Conservation (phyloP, 495 filamentous ascomycete species). For the Lophiotrema nucula region DNA sequence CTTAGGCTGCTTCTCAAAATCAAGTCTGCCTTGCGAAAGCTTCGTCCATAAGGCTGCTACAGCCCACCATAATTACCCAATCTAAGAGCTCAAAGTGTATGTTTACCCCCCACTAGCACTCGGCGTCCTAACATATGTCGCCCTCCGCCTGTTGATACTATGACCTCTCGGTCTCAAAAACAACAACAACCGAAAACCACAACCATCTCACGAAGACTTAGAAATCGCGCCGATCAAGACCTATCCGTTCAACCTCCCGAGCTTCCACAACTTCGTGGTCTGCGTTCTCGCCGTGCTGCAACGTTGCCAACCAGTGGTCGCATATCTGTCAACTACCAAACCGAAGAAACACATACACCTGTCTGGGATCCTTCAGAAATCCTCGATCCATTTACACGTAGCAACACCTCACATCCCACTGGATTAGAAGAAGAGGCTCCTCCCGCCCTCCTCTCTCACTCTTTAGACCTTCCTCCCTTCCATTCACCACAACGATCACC, state of each 20-base stretch:
- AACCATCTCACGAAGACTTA: slow-evolving; percentile 36
- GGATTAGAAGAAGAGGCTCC: slow-evolving; percentile 5
- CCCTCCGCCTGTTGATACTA: slow-evolving; percentile 24
- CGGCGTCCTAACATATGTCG: slow-evolving; percentile 22
- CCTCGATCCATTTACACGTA: slow-evolving; percentile 25
- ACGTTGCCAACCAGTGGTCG: slow-evolving; percentile 17
- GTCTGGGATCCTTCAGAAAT: slow-evolving; percentile 24
- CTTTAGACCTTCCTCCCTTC: slow-evolving; percentile 24
- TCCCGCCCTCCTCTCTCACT: slow-evolving; percentile 21
- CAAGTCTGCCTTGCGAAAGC: slow-evolving; percentile 30
- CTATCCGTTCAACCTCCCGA: slow-evolving; percentile 29
- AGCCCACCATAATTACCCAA: slow-evolving; percentile 17
- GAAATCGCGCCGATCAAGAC: slow-evolving; percentile 27
- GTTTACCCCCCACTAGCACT: slow-evolving; percentile 25
- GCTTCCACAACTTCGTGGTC: slow-evolving; percentile 19
- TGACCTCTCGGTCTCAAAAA: slow-evolving; percentile 36
- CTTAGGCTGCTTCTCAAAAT: slow-evolving; percentile 23
- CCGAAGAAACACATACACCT: slow-evolving; percentile 16
- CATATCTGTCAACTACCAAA: slow-evolving; percentile 30
- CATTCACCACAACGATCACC: slow-evolving; percentile 16
- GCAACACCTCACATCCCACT: slow-evolving; percentile 25
- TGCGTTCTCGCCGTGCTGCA: slow-evolving; percentile 31
- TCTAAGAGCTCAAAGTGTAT: slow-evolving; percentile 29
- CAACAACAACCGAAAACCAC: slow-evolving; percentile 26
- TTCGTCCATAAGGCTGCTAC: slow-evolving; percentile 30